Conservation (phyloP, 495 filamentous ascomycete species). For the Tuber borchii region DNA sequence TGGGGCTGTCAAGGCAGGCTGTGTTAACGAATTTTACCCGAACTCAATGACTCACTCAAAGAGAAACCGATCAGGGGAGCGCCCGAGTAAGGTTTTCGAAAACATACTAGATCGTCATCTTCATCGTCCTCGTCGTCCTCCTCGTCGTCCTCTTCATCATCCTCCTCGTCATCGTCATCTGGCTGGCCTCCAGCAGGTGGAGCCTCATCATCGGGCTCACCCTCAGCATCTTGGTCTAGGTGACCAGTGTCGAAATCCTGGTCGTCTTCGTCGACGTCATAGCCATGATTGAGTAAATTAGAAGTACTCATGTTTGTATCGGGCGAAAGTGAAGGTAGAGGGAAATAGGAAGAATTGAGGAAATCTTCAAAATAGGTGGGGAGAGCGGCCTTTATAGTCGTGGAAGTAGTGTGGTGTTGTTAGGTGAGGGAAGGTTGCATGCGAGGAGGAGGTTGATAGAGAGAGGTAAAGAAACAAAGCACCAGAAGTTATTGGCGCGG, state of each 20-base stretch:
- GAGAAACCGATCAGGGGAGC: not conserved
- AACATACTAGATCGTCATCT: constrained; percentile 48
- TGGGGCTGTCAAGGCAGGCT: constrained; percentile 11
- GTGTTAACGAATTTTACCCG: not conserved
- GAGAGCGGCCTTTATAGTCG: constrained; percentile 17
- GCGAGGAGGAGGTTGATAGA: constrained; percentile 9
- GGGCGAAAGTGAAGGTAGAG: not conserved
- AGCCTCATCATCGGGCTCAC: constrained; percentile 38
- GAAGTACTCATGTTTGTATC: constrained; percentile 27
- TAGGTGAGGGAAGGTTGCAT: constrained; percentile 5
- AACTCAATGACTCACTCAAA: constrained; percentile 13
- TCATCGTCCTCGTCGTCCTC: constrained; percentile 54
- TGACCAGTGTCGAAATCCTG: constrained; percentile 35
- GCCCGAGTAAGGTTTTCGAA: constrained; percentile 14
- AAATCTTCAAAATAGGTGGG: constrained; percentile 4
- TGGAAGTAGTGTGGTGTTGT: constrained; percentile 1
- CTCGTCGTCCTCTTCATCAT: constrained; percentile 50
- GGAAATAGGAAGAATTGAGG: not conserved
- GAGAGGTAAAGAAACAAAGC: constrained; percentile 26
- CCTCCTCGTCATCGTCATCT: constrained; percentile 44
- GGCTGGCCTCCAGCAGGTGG: constrained; percentile 11
- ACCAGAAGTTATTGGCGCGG: constrained; percentile 12
- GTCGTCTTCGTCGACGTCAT: constrained; percentile 40
- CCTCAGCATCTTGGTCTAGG: constrained; percentile 36
- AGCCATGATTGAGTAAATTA: constrained; percentile 22